phyloP scores from a whole-genome alignment of 805 yeast species.

The Candida arabinofermentans region DNA sequence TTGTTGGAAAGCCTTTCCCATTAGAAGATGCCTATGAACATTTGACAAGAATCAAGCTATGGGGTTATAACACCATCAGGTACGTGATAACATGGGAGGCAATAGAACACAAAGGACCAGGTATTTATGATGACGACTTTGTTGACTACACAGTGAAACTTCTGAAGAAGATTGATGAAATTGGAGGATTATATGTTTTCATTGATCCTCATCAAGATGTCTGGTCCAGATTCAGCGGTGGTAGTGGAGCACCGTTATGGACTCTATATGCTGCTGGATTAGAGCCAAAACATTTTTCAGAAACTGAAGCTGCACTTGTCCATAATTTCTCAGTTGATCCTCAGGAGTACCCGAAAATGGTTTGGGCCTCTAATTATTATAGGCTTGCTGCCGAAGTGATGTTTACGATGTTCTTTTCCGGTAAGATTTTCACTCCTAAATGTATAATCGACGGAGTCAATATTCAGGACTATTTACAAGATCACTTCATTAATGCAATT shows the following conservation, averaged over 20 bases:
- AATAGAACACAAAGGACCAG: constrained; percentile 85
- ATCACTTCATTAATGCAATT: constrained; percentile 55
- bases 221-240: constrained; percentile 87
- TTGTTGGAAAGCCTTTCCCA: constrained; percentile 79
- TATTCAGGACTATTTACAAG: constrained; percentile 75
- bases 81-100: constrained; percentile 90
- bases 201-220: constrained; percentile 93
- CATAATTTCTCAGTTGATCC: constrained; percentile 56
- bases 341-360: constrained; percentile 67
- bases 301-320: constrained; percentile 74
- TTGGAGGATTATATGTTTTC: constrained; percentile 75
- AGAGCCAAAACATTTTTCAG: constrained; percentile 66
- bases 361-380: constrained; percentile 87
- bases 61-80: constrained; percentile 81
- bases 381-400: constrained; percentile 72
- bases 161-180: constrained; percentile 48
- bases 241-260: constrained; percentile 95
- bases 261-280: constrained; percentile 86
- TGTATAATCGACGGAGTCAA: constrained; percentile 66
- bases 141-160: constrained; percentile 65
- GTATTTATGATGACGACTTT: constrained; percentile 70
- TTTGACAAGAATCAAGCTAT: constrained; percentile 61
- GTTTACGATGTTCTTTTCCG: constrained; percentile 85
- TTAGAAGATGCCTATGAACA: constrained; percentile 69
- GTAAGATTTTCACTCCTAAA: constrained; percentile 71